These are phyloP conservation scores for Nakaseomyces nivariensis DNA, from an alignment of 1,139 yeast genomes.

Conservation along the genomic window DNA sequence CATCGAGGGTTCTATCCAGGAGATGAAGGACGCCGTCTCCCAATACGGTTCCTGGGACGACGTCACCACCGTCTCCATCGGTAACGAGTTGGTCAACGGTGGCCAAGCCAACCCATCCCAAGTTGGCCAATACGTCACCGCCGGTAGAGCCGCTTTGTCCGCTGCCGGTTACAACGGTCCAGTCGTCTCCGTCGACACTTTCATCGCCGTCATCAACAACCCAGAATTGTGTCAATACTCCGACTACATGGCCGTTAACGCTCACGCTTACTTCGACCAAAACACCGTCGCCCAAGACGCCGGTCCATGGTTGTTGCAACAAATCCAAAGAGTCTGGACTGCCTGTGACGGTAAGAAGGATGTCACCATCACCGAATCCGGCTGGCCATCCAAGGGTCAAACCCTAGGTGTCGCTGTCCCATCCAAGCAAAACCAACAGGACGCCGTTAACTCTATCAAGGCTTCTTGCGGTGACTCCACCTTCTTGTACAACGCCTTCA, in stretches of 20 bases:
- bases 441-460: constrained; percentile 50
- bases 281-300: constrained; percentile 53
- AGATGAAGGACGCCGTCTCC: constrained; percentile 46
- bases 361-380: constrained; percentile 63
- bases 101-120: constrained; percentile 54
- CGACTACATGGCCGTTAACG: constrained; percentile 73
- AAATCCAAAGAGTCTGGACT: constrained; percentile 55
- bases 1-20: constrained; percentile 41
- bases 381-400: constrained; percentile 73
- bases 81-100: constrained; percentile 70
- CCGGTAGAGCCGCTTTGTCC: constrained; percentile 52
- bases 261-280: constrained; percentile 76
- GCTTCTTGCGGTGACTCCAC: constrained; percentile 46
- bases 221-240: constrained; percentile 61
- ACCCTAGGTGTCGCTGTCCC: constrained; percentile 61
- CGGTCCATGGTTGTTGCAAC: constrained; percentile 60
- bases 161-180: constrained; percentile 60
- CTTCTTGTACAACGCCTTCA: constrained; percentile 60
- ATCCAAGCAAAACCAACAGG: constrained; percentile 49
- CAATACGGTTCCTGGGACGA: constrained; percentile 58
- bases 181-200: constrained; percentile 72
- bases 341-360: constrained; percentile 54
- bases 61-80: constrained; percentile 64
- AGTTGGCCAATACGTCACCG: constrained; percentile 42
- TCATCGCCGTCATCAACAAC: constrained; percentile 61